Base-by-base conservation (phyloP, 1,139 yeast species). In the Scheffersomyces illinoinensis region DNA sequence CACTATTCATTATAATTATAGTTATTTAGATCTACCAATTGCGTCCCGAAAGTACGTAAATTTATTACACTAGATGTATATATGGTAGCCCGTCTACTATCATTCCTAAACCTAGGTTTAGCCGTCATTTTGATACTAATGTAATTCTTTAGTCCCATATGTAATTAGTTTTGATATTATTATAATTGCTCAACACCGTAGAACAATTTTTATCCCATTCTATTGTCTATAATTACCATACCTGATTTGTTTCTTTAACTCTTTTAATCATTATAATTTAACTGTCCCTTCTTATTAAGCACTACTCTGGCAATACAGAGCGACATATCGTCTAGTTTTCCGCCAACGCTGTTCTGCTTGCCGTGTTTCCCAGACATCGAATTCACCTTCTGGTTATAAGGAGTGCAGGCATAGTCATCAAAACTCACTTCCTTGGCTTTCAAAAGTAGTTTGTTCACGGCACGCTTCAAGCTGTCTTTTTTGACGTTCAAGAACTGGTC, bases 311-410 rank as follows among this genome's bases (percentile, higher is more conserved):
- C 86, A 23, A 84, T 71, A 60, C 85, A 81, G 14, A 84, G 71
- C 0, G 86, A 79, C 77, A 83, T 84, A 64, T 85, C 88, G 66
- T 85, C 88, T 58, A 84, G 71, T 61, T 84, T 84, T 0, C 88
- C 88, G 1, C 88, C 88, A 51, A 78, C 71, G 58, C 81, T 80
- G 23, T 71, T 64, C 51, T 71, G 72, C n/a, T 71, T 69, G 3
- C 80, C 77, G 50, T 70, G 66, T 53, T 67, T 69, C 51, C 70
- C 70, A 17, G 83, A 82, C 57, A 83, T 76, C 21, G 78, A 69
- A 65, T 82, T 83, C 18, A 85, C 83, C 66, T 75, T 81, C 64
- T 82, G 86, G 60, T 83, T 84, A 63, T 84, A 84, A 1, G 88
- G 88, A 33, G 86, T 81, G 59, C 77, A 82, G 19, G 86, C 83